Evolutionary conservation across 2,329 filamentous ascomycete genomes (phyloP).

Genomic region (Mycogone perniciosa): DNA sequence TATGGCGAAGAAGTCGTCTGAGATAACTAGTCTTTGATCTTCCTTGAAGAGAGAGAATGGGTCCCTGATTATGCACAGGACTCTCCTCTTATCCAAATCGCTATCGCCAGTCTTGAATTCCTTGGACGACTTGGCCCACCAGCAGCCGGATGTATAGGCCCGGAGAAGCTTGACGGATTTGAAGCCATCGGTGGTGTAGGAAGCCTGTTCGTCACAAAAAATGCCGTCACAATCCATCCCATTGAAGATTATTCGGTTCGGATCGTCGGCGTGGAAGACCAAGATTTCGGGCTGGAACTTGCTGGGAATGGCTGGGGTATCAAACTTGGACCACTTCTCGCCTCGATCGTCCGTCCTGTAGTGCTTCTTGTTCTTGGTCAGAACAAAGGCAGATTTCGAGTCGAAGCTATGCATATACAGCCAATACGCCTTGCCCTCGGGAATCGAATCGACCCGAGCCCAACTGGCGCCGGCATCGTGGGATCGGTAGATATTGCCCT

Average conservation of each 20-base stretch:
- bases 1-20: slow-evolving; percentile 72
- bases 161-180: slow-evolving; percentile 60
- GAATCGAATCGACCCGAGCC: slow-evolving; percentile 58
- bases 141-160: slow-evolving; percentile 66
- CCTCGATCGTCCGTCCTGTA: slow-evolving; percentile 81
- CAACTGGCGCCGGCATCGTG: slow-evolving; percentile 74
- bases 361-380: slow-evolving; percentile 64
- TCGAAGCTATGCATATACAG: slow-evolving; percentile 76
- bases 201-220: slow-evolving; percentile 56
- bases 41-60: slow-evolving; percentile 62
- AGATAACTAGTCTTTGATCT: slow-evolving; percentile 72
- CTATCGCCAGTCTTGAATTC: slow-evolving; percentile 64
- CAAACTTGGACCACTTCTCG: slow-evolving; percentile 72
- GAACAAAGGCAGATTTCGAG: slow-evolving; percentile 68
- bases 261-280: slow-evolving; percentile 76
- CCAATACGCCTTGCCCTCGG: slow-evolving; percentile 54
- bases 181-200: slow-evolving; percentile 86
- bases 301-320: slow-evolving; percentile 52
- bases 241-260: slow-evolving; percentile 80
- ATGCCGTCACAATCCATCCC: slow-evolving; percentile 61
- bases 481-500: slow-evolving; percentile 67
- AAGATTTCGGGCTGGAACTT: slow-evolving; percentile 48
- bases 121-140: slow-evolving; percentile 76
- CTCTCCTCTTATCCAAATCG: slow-evolving; percentile 60
- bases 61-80: slow-evolving; percentile 75